Base-by-base conservation (phyloP, 2,329 filamentous ascomycete genomes). In the Beauveria asiatica region DNA sequence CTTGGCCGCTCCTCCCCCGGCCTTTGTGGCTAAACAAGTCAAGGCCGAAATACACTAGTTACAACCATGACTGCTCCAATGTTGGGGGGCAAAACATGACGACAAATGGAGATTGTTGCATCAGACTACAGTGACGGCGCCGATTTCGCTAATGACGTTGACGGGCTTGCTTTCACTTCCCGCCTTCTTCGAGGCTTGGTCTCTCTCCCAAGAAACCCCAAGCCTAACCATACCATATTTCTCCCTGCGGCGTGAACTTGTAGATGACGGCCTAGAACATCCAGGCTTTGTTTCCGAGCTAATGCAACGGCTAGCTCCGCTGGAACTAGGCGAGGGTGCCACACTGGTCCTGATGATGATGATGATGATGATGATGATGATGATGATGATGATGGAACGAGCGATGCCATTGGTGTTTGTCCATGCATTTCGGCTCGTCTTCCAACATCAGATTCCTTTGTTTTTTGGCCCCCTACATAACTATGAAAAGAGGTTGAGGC, bases 241-340 rank as follows among this genome's bases (percentile, higher is more conserved):
- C 9, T 30, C 46, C 25, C 46, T 27, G 9, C 9, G 27, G 27
- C 39, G 54, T 48, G 45, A 57, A 33, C 48, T 58, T 58, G 48
- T 58, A 59, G 57, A 58, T 27, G 57, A 45, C 25, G 56, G 56
- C 48, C 56, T 58, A 51, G 56, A 52, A 58, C 39, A 33, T 17
- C 13, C 48, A 4, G 33, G 21, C 21, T 11, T 37, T 11, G 9
- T 49, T 37, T 41, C 33, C 21, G 27, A 19, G 41, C 55, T 57
- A 57, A 25, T 55, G 52, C 52, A 33, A 17, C 27, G 42, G 42
- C 54, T 46, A 57, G 42, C 54, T 33, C 41, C 44, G 17, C 41
- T 44, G 52, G 41, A 33, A 33, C 30, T 33, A 33, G 30, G 11
- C 30, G 37, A 53, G 30, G 30, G 30, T 30, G 30, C 9, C 30